Evolutionary conservation across 768 basidiomycete genomes (phyloP).

Genomic region (Boletus rex-veris): DNA sequence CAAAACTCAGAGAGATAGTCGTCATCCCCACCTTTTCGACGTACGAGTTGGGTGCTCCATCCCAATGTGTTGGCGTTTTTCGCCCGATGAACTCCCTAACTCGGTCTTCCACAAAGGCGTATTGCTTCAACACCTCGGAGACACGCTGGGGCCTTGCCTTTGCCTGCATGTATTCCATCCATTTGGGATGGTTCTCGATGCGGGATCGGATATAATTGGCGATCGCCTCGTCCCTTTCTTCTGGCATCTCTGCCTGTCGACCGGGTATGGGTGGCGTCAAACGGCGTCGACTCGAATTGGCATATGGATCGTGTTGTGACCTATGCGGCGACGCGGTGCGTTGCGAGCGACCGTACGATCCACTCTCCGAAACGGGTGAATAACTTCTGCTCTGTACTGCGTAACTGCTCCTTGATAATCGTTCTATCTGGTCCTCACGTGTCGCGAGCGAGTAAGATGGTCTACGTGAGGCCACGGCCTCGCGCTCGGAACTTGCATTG

Average conservation of each 20-base stretch:
- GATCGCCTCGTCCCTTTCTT: constrained; percentile 42
- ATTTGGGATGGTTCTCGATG: constrained; percentile 44
- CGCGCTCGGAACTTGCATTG: constrained; percentile 23
- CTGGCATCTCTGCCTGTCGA: constrained; percentile 33
- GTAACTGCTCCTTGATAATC: constrained; percentile 23
- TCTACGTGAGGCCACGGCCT: constrained; percentile 3
- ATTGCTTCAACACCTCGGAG: constrained; percentile 45
- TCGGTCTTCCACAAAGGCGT: constrained; percentile 49
- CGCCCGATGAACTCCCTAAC: constrained; percentile 44
- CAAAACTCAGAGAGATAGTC: not conserved
- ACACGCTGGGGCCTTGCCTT: constrained; percentile 40
- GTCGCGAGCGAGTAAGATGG: constrained; percentile 14
- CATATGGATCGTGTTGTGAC: not conserved
- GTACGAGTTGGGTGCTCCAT: constrained; percentile 29
- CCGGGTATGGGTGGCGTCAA: constrained; percentile 26
- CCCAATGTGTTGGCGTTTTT: constrained; percentile 40
- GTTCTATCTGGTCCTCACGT: constrained; percentile 29
- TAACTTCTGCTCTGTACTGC: constrained; percentile 6
- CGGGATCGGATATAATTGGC: constrained; percentile 40
- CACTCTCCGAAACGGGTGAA: constrained; percentile 16
- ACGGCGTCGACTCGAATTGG: constrained; percentile 2
- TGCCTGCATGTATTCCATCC: constrained; percentile 44
- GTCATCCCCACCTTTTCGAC: constrained; percentile 44
- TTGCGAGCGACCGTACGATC: constrained; percentile 18
- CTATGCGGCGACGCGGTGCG: constrained; percentile 8